Evolutionary conservation across 805 yeast genomes (phyloP).

Genomic region (Candida railenensis): DNA sequence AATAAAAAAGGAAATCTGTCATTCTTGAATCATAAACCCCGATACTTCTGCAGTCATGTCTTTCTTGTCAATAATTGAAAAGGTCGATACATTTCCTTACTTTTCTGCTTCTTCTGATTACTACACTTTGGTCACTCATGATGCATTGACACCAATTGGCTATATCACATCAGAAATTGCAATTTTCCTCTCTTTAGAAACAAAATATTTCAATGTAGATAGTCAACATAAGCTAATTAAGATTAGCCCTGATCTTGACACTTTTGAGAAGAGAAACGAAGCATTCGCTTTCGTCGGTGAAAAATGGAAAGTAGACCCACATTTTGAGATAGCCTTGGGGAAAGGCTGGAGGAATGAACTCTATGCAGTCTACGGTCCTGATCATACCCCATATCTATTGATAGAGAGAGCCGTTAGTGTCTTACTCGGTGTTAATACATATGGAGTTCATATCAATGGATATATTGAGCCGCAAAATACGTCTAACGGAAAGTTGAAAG

Average conservation of each 20-base stretch:
- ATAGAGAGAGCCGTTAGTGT: conserved; percentile 83
- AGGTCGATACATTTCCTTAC: conserved; percentile 34
- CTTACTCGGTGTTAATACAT: conserved; percentile 80
- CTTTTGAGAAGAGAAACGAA: conserved; percentile 40
- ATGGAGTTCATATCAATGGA: conserved; percentile 88
- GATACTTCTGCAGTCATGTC: no score
- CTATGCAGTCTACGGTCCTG: conserved; percentile 66
- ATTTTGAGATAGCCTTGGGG: conserved; percentile 28
- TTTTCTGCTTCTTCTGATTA: conserved; percentile 8
- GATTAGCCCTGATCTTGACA: conserved; percentile 25
- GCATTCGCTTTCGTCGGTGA: conserved; percentile 44
- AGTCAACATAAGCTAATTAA: conserved; percentile 20
- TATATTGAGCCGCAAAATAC: conserved; percentile 51
- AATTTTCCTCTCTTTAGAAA: conserved; percentile 14
- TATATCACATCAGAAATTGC: conserved; percentile 26
- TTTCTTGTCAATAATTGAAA: conserved; percentile 14
- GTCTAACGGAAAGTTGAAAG: conserved; percentile 39
- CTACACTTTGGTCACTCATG: conserved; percentile 29
- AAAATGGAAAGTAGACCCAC: conserved; percentile 31
- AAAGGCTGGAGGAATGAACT: conserved; percentile 86
- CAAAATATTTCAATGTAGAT: conserved; percentile 19
- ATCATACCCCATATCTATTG: conserved; percentile 55
- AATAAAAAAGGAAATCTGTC: no score
- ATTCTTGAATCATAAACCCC: no score
- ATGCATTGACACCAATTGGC: conserved; percentile 26